phyloP scores from a whole-genome alignment of 371 early-diverging fungal species.

The Chytridiales sp. region DNA sequence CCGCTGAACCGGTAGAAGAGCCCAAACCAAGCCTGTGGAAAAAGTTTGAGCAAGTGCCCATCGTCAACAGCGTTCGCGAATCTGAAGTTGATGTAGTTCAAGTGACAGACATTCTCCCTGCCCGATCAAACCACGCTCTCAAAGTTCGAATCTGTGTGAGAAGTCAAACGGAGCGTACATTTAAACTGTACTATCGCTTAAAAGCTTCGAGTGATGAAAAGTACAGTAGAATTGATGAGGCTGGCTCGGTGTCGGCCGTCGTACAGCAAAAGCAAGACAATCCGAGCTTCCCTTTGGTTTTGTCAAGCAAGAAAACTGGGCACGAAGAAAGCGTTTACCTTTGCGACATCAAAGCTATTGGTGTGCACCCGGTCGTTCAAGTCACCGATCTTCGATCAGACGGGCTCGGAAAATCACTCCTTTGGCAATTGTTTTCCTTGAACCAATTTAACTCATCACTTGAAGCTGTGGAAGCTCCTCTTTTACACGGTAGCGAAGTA shows the following conservation, averaged over 20 bases:
- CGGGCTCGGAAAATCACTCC: constrained; percentile 32
- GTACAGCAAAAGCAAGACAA: background rate
- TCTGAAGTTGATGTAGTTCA: constrained; percentile 39
- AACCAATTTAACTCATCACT: constrained; percentile 40
- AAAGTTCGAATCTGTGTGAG: constrained; percentile 40
- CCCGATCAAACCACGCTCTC: constrained; percentile 42
- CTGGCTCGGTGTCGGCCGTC: background rate
- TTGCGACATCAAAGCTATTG: constrained; percentile 36
- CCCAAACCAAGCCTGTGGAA: background rate
- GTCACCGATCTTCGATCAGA: constrained; percentile 44
- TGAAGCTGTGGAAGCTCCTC: constrained; percentile 12
- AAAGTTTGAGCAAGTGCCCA: constrained; percentile 8
- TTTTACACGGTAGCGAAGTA: background rate
- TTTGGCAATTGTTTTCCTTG: constrained; percentile 48
- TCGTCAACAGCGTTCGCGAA: constrained; percentile 11
- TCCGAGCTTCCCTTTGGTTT: too few species aligned
- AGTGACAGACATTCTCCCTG: constrained; percentile 28
- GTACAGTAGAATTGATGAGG: too few species aligned
- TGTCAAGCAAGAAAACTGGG: background rate
- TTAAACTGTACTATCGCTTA: constrained; percentile 32
- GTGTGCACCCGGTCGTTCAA: constrained; percentile 44
- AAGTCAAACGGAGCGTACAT: constrained; percentile 29
- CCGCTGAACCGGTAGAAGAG: background rate
- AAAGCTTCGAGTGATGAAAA: constrained; percentile 17
- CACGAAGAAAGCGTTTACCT: constrained; percentile 9